These are phyloP conservation scores for Penium margaritaceum DNA, from an alignment of 139 green algal genomes.

Conservation along the genomic window DNA sequence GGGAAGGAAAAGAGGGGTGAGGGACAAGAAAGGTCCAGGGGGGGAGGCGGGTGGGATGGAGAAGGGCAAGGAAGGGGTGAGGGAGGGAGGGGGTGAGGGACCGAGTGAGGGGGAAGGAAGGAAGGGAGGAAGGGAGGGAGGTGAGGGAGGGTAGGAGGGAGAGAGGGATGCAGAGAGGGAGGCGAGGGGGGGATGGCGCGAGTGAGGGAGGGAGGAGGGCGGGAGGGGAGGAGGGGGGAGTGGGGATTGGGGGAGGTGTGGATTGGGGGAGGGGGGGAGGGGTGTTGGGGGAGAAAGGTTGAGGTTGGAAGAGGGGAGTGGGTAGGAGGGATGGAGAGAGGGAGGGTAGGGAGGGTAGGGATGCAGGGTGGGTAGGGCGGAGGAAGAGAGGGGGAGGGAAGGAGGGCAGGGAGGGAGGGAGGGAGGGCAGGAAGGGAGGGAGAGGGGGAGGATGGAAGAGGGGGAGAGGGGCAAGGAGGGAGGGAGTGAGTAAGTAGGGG, in stretches of 20 bases:
- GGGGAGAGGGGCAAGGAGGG: no score
- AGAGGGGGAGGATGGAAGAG: constrained; percentile 5
- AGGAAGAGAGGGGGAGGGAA: neutral
- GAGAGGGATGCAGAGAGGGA: neutral
- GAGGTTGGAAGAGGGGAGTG: neutral
- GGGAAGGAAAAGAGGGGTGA: no score
- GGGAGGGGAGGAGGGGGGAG: neutral
- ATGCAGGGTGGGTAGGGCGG: neutral
- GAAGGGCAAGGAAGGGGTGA: no score
- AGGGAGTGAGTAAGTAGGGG: no score
- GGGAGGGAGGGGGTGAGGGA: no score
- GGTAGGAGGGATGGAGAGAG: neutral
- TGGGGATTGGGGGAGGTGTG: neutral
- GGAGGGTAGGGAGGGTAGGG: neutral
- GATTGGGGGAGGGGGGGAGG: neutral
- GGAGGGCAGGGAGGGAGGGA: neutral
- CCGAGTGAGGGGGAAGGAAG: no score
- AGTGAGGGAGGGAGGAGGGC: neutral
- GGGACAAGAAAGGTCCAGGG: no score
- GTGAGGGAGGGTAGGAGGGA: no score
- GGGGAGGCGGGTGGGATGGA: no score
- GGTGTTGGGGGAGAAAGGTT: neutral
- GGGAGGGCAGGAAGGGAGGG: constrained; percentile 9
- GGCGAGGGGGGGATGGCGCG: neutral
- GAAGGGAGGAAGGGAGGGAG: no score